Conservation (phyloP, 331 rosid species). For the Saraca asoca region DNA sequence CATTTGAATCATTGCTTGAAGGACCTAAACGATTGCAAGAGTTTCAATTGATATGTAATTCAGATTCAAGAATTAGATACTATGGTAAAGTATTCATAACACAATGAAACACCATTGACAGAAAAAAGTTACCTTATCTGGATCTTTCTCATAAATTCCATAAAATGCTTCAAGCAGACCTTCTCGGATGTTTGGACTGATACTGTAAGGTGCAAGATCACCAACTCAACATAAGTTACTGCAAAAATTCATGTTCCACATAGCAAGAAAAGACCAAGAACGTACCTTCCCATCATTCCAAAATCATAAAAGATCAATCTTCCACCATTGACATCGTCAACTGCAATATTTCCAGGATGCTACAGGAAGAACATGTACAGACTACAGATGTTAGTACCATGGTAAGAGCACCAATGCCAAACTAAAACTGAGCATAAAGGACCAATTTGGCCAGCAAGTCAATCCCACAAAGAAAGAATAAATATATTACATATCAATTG, state of each 20-base stretch:
- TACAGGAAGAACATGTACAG: conserved; percentile 41
- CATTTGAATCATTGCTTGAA: conserved; percentile 97
- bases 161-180: conserved; percentile 93
- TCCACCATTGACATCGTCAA: conserved; percentile 98
- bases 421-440: too few relatives aligned
- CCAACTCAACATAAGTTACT: conserved; percentile 17
- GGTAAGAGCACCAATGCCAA: background rate
- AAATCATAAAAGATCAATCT: conserved; percentile 98
- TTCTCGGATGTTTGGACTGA: conserved; percentile 90
- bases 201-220: conserved; percentile 53
- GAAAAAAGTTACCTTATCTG: conserved; percentile 74
- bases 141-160: conserved; percentile 94
- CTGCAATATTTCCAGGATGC: conserved; percentile 99
- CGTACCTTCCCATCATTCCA: conserved; percentile 99
- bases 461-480: background rate
- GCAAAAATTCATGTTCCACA: conserved; percentile 1
- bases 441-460: conserved; percentile 4
- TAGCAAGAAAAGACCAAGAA: conserved; percentile 30
- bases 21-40: conserved; percentile 63
- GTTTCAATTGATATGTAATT: conserved; percentile 36
- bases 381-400: conserved; percentile 17
- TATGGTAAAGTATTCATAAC: conserved; percentile 16
- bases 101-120: conserved; percentile 8
- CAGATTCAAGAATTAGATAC: conserved; percentile 25
- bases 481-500: conserved; percentile 10